phyloP scores from a whole-genome alignment of 108 stramenopile genomes.

The Seminavis robusta region DNA sequence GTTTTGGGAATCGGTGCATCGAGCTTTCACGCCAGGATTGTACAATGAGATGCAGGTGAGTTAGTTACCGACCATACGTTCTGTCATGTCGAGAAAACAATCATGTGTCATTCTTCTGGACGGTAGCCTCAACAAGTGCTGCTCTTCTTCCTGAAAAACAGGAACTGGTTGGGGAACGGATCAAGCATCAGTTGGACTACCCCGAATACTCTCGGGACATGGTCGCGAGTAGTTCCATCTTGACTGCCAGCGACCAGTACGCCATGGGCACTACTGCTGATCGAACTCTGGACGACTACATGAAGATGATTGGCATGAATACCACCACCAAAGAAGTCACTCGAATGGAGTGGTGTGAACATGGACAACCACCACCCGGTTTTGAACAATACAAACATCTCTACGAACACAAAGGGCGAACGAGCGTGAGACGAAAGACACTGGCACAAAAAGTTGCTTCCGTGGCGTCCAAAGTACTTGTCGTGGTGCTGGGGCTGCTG shows the following conservation, averaged over 20 bases:
- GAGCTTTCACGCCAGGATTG: constrained; percentile 45
- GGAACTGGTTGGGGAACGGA: constrained; percentile 14
- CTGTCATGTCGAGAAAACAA: too few species aligned
- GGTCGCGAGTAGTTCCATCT: constrained; percentile 6
- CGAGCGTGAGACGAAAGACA: too few species aligned
- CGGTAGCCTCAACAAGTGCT: too few species aligned
- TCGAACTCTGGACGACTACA: constrained; percentile 22
- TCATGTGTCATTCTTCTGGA: too few species aligned
- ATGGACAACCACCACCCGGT: constrained; percentile 55
- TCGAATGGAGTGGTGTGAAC: constrained; percentile 56
- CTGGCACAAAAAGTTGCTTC: too few species aligned
- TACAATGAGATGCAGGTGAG: constrained; percentile 71
- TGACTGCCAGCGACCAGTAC: constrained; percentile 19
- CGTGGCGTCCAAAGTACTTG: too few species aligned
- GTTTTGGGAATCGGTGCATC: constrained; percentile 90
- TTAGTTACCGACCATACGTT: too few species aligned
- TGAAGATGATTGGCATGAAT: constrained; percentile 22
- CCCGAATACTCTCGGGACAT: constrained; percentile 19
- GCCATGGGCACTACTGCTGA: constrained; percentile 19
- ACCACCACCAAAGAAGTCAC: constrained; percentile 46
- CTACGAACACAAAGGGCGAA: constrained; percentile 10
- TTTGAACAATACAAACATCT: constrained; percentile 49
- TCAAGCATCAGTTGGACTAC: constrained; percentile 24
- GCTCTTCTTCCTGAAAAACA: too few species aligned
- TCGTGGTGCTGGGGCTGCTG: too few species aligned